A percentile compares a stretch with the other conserved stretches of the same genome.
phyloP scores from a whole-genome alignment of 2,329 filamentous ascomycete species.

The Colletotrichum liriopes region DNA sequence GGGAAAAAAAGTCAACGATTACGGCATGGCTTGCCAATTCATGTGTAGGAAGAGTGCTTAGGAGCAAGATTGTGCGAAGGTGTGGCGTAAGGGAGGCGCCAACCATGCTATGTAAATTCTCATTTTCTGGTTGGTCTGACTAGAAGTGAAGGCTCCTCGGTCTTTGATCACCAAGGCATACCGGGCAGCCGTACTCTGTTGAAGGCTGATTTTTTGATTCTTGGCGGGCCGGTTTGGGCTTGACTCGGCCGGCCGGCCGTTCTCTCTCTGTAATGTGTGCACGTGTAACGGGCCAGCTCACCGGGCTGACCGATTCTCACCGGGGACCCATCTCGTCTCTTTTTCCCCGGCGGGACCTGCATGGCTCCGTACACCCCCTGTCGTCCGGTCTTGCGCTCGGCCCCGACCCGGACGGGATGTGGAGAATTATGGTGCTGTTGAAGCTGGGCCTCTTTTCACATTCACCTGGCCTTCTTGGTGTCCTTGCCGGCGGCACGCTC shows the following conservation, averaged over 20 bases:
- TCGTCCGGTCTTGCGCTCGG: constrained; percentile 38
- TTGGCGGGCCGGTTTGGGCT: constrained; percentile 38
- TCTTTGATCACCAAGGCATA: constrained; percentile 13
- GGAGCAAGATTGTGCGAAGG: neutral
- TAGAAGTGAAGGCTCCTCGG: constrained; percentile 30
- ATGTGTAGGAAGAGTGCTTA: neutral
- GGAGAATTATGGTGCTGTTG: constrained; percentile 40
- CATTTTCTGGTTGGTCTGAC: constrained; percentile 32
- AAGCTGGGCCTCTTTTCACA: constrained; percentile 38
- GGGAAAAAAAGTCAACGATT: constrained; percentile 3
- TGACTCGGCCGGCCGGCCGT: constrained; percentile 20
- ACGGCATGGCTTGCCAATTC: constrained; percentile 32
- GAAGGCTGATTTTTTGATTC: constrained; percentile 41
- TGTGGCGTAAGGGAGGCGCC: constrained; percentile 28
- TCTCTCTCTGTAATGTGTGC: neutral
- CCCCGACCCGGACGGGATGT: constrained; percentile 30
- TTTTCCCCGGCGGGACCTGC: constrained; percentile 24
- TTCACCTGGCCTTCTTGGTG: constrained; percentile 68
- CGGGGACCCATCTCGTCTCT: constrained; percentile 21
- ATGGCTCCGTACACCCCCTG: constrained; percentile 37
- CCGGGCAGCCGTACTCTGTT: constrained; percentile 41
- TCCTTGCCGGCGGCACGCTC: constrained; percentile 64
- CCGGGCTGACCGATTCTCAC: constrained; percentile 31
- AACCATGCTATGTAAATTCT: constrained; percentile 22
- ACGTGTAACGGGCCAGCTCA: constrained; percentile 32